Evolutionary conservation across 2,329 filamentous ascomycete genomes (phyloP).

Genomic region (Fusarium brachygibbosum): DNA sequence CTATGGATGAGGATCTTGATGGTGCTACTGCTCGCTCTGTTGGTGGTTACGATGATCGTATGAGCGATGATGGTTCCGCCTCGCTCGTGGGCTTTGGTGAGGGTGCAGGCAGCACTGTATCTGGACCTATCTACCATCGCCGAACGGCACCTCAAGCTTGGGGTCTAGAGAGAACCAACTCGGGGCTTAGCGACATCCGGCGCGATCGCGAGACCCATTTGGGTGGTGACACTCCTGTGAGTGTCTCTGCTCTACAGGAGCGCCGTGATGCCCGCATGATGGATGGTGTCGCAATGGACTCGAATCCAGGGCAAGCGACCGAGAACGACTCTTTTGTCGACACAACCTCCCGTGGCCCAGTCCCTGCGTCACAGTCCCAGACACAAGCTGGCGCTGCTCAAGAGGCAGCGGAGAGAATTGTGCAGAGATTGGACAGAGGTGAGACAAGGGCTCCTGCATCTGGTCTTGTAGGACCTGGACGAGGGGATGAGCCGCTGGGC

Average conservation of each 20-base stretch:
- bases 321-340: constrained; percentile 72
- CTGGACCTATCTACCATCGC: constrained; percentile 78
- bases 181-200: constrained; percentile 64
- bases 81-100: constrained; percentile 94
- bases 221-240: constrained; percentile 60
- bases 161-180: constrained; percentile 65
- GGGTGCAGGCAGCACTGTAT: constrained; percentile 87
- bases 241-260: constrained; percentile 63
- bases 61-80: constrained; percentile 87
- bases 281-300: constrained; percentile 74
- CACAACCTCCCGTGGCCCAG: constrained; percentile 71
- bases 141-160: constrained; percentile 60
- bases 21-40: constrained; percentile 62
- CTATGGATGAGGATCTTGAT: constrained; percentile 68
- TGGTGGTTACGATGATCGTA: constrained; percentile 73
- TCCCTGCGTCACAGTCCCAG: constrained; percentile 57
- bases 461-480: constrained; percentile 60
- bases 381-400: constrained; percentile 47
- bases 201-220: constrained; percentile 54
- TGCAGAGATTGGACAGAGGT: constrained; percentile 68
- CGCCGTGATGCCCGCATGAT: constrained; percentile 73
- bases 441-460: constrained; percentile 57
- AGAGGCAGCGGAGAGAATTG: constrained; percentile 74
- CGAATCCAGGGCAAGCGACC: constrained; percentile 61
- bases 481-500: constrained; percentile 63